phyloP scores from a whole-genome alignment of 306 rosid genomes.

The Carpinus viminea region DNA sequence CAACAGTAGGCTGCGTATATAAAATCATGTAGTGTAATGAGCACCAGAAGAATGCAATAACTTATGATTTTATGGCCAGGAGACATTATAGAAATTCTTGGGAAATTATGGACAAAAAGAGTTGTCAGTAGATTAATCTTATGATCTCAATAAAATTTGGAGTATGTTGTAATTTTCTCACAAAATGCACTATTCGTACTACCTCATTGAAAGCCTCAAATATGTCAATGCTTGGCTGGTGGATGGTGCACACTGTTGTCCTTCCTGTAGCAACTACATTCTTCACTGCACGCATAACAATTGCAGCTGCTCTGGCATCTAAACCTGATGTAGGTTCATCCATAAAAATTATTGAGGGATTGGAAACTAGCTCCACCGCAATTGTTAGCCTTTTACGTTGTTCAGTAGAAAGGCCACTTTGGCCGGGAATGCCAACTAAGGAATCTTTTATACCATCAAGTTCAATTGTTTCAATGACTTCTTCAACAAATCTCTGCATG shows the following conservation, averaged over 20 bases:
- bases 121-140: no score
- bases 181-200: slow-evolving; percentile 20
- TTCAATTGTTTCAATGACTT: slow-evolving; percentile 76
- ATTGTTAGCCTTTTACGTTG: slow-evolving; percentile 79
- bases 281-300: slow-evolving; percentile 85
- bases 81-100: neutral
- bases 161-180: slow-evolving; percentile 11
- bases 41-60: neutral
- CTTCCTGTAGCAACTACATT: slow-evolving; percentile 73
- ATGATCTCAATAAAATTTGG: neutral
- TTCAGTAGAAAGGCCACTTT: slow-evolving; percentile 75
- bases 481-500: slow-evolving; percentile 67
- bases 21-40: neutral
- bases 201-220: slow-evolving; percentile 89
- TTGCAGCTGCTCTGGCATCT: slow-evolving; percentile 83
- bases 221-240: slow-evolving; percentile 81
- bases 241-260: slow-evolving; percentile 77
- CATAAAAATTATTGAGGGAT: slow-evolving; percentile 85
- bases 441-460: slow-evolving; percentile 64
- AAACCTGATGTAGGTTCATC: slow-evolving; percentile 87
- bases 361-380: slow-evolving; percentile 84
- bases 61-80: neutral
- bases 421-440: slow-evolving; percentile 67
- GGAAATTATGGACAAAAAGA: neutral
- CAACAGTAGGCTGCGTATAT: neutral